Conservation (phyloP, 208 protist species). For the Leishmania lainsoni region DNA sequence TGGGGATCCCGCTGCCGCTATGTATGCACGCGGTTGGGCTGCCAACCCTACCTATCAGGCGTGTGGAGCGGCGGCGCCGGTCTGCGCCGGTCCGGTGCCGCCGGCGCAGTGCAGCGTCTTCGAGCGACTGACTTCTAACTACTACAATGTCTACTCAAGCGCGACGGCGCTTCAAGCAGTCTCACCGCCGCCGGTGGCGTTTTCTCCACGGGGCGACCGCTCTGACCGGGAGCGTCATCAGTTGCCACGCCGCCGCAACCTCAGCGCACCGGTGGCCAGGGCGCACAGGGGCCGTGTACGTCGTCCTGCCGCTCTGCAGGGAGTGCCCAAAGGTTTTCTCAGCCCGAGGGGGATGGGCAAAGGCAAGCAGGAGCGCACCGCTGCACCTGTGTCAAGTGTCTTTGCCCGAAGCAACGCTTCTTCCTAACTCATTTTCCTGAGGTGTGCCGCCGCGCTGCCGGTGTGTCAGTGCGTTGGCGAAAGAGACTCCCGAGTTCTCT, state of each 20-base stretch:
- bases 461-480: not conserved
- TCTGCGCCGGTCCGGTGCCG: not conserved
- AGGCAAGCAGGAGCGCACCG: not conserved
- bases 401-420: not conserved
- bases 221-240: not conserved
- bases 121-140: slow-evolving; percentile 48
- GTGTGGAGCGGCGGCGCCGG: not conserved
- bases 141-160: slow-evolving; percentile 30
- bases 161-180: slow-evolving; percentile 14
- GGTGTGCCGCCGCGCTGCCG: not conserved
- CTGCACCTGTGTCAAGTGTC: not conserved
- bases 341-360: not conserved
- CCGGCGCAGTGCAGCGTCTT: slow-evolving; percentile 30
- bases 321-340: slow-evolving; percentile 9
- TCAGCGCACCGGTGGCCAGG: slow-evolving; percentile 14
- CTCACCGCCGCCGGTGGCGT: not conserved
- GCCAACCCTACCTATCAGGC: not conserved
- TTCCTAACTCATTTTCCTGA: not conserved
- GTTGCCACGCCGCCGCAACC: slow-evolving; percentile 5
- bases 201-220: slow-evolving; percentile 3
- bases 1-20: not conserved
- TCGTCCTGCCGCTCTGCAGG: not conserved
- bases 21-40: not conserved
- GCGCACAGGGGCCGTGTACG: not conserved
- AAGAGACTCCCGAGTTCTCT: not conserved